Evolutionary conservation across 257 asterid genomes (phyloP).

Genomic region (Eustoma russellianum): DNA sequence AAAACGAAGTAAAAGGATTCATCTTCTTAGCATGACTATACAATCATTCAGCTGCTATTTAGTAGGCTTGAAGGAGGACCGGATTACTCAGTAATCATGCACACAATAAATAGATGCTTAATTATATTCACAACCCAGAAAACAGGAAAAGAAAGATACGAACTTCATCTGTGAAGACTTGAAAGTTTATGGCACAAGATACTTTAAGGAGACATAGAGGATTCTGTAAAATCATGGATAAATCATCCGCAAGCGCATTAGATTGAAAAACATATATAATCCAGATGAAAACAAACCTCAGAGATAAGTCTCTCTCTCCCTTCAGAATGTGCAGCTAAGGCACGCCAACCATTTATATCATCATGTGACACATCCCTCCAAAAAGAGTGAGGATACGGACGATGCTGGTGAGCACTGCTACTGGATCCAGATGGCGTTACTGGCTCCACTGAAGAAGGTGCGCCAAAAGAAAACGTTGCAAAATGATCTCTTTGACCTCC

Average conservation of each 20-base stretch:
- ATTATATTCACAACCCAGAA: too few species aligned
- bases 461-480: conserved; percentile 33
- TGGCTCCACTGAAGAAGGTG: conserved; percentile 42
- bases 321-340: conserved; percentile 49
- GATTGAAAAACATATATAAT: too few species aligned
- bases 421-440: conserved; percentile 20
- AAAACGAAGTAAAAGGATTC: too few species aligned
- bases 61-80: too few species aligned
- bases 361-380: conserved; percentile 39
- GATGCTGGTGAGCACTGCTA: conserved; percentile 12
- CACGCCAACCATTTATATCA: conserved; percentile 46
- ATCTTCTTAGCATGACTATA: too few species aligned
- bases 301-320: conserved; percentile 67
- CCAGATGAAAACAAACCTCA: conserved; percentile 14
- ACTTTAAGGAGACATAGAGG: not conserved
- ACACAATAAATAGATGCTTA: too few species aligned
- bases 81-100: not conserved
- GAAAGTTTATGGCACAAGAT: conserved; percentile 5
- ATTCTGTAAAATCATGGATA: too few species aligned
- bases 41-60: too few species aligned
- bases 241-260: too few species aligned
- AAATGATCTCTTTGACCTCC: conserved; percentile 45
- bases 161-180: not conserved
- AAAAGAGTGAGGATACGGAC: conserved; percentile 28
- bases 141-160: too few species aligned